Evolutionary conservation across 768 basidiomycete species (phyloP).

Genomic region (Leucosporidium creatinivorum): DNA sequence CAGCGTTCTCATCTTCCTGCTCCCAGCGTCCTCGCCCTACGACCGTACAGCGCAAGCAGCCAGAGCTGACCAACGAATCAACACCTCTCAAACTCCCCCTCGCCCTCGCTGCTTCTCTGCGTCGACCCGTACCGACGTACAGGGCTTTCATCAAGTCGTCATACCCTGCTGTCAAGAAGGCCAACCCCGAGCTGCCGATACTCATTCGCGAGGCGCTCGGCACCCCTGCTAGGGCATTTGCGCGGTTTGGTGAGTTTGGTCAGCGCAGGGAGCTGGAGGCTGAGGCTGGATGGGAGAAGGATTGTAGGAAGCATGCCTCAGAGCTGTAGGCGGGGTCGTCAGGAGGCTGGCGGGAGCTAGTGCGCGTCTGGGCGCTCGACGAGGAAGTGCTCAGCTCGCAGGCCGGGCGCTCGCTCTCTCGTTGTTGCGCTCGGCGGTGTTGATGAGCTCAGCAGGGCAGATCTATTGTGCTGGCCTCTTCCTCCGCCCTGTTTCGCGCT

Average conservation of each 20-base stretch:
- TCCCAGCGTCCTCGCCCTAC: background rate
- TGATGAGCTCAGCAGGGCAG: no score
- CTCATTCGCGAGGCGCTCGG: constrained; percentile 37
- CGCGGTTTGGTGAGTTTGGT: constrained; percentile 33
- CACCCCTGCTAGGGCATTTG: constrained; percentile 36
- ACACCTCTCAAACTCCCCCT: background rate
- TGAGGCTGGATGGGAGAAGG: no score
- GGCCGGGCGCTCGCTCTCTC: no score
- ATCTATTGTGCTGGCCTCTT: no score
- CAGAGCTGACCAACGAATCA: background rate
- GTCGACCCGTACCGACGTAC: background rate
- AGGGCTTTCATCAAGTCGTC: constrained; percentile 36
- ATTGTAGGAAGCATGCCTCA: no score
- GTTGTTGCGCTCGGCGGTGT: no score
- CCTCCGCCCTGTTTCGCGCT: no score
- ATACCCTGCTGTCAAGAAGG: constrained; percentile 34
- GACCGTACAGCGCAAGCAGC: background rate
- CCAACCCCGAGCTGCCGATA: constrained; percentile 37
- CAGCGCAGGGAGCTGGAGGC: background rate
- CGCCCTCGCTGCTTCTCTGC: background rate
- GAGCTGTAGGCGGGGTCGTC: no score
- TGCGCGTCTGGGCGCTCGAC: no score
- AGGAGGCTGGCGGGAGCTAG: no score
- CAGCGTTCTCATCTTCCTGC: background rate
- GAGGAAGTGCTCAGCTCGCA: no score